phyloP scores from a whole-genome alignment of 2,329 filamentous ascomycete species.

The Diaporthe sp. region DNA sequence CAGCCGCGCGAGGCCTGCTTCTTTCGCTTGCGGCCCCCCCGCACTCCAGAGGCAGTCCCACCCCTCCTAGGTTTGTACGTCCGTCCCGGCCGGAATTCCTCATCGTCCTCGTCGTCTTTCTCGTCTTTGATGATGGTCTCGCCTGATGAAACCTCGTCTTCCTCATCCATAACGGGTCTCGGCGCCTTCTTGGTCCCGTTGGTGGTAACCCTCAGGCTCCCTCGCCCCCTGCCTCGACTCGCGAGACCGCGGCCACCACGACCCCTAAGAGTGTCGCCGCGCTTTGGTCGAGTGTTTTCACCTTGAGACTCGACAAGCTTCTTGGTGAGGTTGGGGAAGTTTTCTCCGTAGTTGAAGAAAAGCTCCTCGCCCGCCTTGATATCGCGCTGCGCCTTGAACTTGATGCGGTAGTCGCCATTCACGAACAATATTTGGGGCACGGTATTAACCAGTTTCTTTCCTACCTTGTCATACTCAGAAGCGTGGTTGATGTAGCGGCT shows the following conservation, averaged over 20 bases:
- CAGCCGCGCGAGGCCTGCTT: constrained; percentile 19
- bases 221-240: constrained; percentile 32
- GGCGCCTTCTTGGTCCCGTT: constrained; percentile 34
- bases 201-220: constrained; percentile 28
- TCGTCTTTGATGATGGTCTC: constrained; percentile 33
- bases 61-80: constrained; percentile 20
- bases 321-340: constrained; percentile 71
- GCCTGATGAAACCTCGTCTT: constrained; percentile 21
- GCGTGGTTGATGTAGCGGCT: constrained; percentile 88
- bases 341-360: constrained; percentile 83
- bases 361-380: constrained; percentile 80
- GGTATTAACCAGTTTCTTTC: constrained; percentile 64
- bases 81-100: constrained; percentile 34
- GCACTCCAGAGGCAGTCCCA: constrained; percentile 12
- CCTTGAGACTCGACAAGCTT: constrained; percentile 58
- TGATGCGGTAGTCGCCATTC: constrained; percentile 81
- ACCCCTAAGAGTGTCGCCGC: constrained; percentile 23
- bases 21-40: constrained; percentile 34
- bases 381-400: constrained; percentile 74
- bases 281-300: constrained; percentile 27
- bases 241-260: constrained; percentile 29
- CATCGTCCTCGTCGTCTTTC: constrained; percentile 37
- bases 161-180: constrained; percentile 2
- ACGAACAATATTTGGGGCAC: constrained; percentile 76
- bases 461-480: constrained; percentile 56